Evolutionary conservation across 2,329 filamentous ascomycete genomes (phyloP).

Genomic region (Colletotrichum sp.): DNA sequence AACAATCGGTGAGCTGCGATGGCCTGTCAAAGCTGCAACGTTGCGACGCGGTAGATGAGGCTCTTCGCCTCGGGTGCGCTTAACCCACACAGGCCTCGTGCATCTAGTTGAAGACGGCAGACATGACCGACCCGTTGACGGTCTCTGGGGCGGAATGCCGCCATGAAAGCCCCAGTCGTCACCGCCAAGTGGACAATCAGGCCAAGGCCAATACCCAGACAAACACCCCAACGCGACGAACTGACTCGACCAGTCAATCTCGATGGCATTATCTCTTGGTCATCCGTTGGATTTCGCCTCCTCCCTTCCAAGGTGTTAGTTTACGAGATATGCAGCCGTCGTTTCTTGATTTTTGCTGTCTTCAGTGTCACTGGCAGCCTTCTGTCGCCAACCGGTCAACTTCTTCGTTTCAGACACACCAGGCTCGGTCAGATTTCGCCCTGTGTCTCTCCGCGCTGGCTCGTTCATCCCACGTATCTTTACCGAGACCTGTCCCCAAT

Average conservation of each 20-base stretch:
- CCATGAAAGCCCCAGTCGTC: not conserved
- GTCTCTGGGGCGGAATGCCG: not conserved
- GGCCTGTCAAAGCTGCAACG: not conserved
- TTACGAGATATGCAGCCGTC: not conserved
- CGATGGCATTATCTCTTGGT: slow-evolving; percentile 3
- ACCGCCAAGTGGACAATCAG: slow-evolving; percentile 6
- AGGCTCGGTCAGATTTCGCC: not conserved
- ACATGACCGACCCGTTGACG: not conserved
- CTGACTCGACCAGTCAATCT: slow-evolving; percentile 13
- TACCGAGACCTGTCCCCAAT: not conserved
- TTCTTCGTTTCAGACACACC: not conserved
- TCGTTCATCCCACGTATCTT: not conserved
- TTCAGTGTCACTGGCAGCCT: accelerated
- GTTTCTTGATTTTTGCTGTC: not conserved
- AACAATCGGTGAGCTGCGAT: not conserved
- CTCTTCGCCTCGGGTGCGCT: not conserved
- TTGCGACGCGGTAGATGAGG: not conserved
- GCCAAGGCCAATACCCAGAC: slow-evolving; percentile 19
- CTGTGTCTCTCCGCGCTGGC: not conserved
- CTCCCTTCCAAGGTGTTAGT: not conserved
- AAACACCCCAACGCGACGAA: not conserved
- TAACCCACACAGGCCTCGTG: not conserved
- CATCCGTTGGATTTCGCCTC: not conserved
- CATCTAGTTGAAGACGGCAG: not conserved
- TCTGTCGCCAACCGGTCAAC: not conserved